Evolutionary conservation across 495 filamentous ascomycete species (phyloP).

Genomic region (Terfezia boudieri): DNA sequence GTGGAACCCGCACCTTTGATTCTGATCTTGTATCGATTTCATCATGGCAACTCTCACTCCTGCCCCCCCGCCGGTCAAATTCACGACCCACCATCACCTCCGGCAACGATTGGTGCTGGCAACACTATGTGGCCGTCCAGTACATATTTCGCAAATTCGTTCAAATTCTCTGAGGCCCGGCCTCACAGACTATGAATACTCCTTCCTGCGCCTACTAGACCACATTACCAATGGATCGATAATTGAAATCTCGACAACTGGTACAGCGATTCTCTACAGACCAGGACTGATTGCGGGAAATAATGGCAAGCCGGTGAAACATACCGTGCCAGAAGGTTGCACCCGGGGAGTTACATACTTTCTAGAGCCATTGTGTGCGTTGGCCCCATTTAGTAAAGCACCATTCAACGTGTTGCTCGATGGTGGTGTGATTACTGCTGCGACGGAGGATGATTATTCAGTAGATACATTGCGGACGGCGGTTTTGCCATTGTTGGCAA

Average conservation of each 20-base stretch:
- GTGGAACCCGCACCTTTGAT: too few species aligned
- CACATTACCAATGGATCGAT: slow-evolving; percentile 82
- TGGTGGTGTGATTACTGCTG: slow-evolving; percentile 83
- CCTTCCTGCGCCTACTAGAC: slow-evolving; percentile 85
- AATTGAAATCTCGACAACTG: slow-evolving; percentile 87
- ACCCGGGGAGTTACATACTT: slow-evolving; percentile 76
- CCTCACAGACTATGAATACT: slow-evolving; percentile 77
- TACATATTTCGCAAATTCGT: slow-evolving; percentile 87
- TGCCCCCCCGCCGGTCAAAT: slow-evolving; percentile 29
- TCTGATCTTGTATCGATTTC: too few species aligned
- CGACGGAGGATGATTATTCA: slow-evolving; percentile 57
- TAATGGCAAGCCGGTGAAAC: slow-evolving; percentile 47
- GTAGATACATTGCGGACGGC: slow-evolving; percentile 87
- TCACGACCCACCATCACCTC: slow-evolving; percentile 66
- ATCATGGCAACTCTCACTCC: background rate
- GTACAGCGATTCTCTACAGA: slow-evolving; percentile 72
- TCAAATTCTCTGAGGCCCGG: slow-evolving; percentile 66
- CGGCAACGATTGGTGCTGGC: slow-evolving; percentile 68
- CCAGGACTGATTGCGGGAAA: slow-evolving; percentile 69
- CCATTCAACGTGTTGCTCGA: slow-evolving; percentile 71
- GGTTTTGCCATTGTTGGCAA: slow-evolving; percentile 66
- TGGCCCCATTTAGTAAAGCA: slow-evolving; percentile 82
- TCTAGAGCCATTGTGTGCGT: slow-evolving; percentile 63
- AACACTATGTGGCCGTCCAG: slow-evolving; percentile 67
- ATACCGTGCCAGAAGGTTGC: slow-evolving; percentile 53